Evolutionary conservation across 2,329 filamentous ascomycete genomes (phyloP), one percentile per base, ranked within the genome.

Genomic region (Bimuria novae-zelandiae): DNA sequence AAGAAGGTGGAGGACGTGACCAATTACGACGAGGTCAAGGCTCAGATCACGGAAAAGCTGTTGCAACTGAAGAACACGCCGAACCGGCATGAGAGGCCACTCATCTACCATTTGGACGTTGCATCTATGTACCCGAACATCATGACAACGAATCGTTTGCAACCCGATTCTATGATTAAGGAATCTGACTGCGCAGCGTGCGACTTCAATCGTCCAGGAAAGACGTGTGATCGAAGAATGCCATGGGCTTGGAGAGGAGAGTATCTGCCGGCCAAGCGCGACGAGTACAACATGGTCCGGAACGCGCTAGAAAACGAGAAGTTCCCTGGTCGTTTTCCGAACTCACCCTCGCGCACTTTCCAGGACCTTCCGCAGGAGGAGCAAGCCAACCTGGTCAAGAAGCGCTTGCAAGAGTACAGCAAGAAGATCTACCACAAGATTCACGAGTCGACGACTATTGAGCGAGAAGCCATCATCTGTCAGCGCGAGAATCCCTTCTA

Each of bases 361-460:
- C 85, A 92, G 57, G 91, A 97, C 16, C 78, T 99, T 16, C 80
- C 85, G 16, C 74, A 82, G 2, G 92, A 96, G 53, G 94, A 99
- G 68, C 93, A 96, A 74, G 87, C 92, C 0, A 77, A 68, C 1
- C 79, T 94, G 30, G 81, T 96, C 44, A 89, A 91, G 62, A 99
- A 97, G 69, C 87, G 94, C 29, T 78, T 99, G 42, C 91, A 93
- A 60, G 83, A 92, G 29, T 99, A 96, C 77, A 95, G 91, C 68
- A 96, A 97, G 74, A 99, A 99, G 76, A 96, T 99, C 59, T 99
- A 99, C 71, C 94, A 99, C 81, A 99, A 97, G 74, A 97, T 99
- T 54, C 92, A 96, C 73, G 94, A 97, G 57, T 89, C 90, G 11
- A 96, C 88, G 44, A 97, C 90, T 0, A 94, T 95, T 53, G 88